These are phyloP conservation scores for Aspergillus sp. DNA, from an alignment of 2,329 filamentous ascomycete genomes.

Conservation along the genomic window DNA sequence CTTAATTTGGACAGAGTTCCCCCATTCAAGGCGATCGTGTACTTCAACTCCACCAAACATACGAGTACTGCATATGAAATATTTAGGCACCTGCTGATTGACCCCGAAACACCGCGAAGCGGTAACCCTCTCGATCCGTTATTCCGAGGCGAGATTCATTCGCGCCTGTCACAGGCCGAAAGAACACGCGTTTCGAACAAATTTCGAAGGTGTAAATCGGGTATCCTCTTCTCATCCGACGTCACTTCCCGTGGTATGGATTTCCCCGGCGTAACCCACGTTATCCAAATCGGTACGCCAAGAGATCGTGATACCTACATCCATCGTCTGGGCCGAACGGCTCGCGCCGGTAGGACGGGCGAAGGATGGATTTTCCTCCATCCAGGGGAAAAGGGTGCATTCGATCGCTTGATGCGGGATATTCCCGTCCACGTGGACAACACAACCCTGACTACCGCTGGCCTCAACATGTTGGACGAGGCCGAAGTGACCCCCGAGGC, in stretches of 20 bases:
- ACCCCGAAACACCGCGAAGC: slow-evolving; percentile 31
- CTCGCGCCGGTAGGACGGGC: slow-evolving; percentile 63
- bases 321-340: slow-evolving; percentile 75
- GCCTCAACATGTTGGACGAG: slow-evolving; percentile 6
- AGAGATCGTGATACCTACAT: slow-evolving; percentile 70
- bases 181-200: slow-evolving; percentile 69
- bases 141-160: slow-evolving; percentile 67
- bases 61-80: slow-evolving; percentile 65
- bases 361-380: slow-evolving; percentile 62
- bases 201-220: slow-evolving; percentile 67
- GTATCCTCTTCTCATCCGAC: slow-evolving; percentile 73
- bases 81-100: slow-evolving; percentile 52
- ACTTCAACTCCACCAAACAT: slow-evolving; percentile 76
- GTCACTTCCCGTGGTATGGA: slow-evolving; percentile 82
- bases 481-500: slow-evolving; percentile 9
- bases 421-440: slow-evolving; percentile 16
- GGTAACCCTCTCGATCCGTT: slow-evolving; percentile 32
- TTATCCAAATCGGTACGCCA: slow-evolving; percentile 70
- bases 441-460: slow-evolving; percentile 18
- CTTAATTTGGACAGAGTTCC: slow-evolving; percentile 53
- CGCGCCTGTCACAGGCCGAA: slow-evolving; percentile 67
- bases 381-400: slow-evolving; percentile 50
- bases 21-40: slow-evolving; percentile 96
- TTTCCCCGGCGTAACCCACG: slow-evolving; percentile 76
- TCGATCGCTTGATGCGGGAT: slow-evolving; percentile 29